Percentiles rank a stretch among this genome's conserved stretches.
phyloP scores from a whole-genome alignment of 1,284 basidiomycete species.

The Ceratobasidium sp. region DNA sequence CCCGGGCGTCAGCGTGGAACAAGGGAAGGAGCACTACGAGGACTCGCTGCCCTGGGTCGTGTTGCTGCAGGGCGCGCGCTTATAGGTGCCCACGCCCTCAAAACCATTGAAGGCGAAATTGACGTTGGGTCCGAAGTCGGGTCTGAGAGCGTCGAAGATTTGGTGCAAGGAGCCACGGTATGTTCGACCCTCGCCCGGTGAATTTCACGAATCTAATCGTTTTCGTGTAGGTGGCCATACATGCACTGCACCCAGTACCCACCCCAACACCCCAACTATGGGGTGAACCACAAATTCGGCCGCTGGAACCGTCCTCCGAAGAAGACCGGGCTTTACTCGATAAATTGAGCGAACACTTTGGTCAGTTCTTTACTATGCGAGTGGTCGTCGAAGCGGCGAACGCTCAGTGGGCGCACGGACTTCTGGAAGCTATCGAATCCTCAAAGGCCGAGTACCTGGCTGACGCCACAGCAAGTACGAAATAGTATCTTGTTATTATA shows the following conservation, averaged over 20 bases:
- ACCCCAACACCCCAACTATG: conserved; percentile 46
- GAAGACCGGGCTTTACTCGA: conserved; percentile 57
- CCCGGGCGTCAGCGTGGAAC: conserved; percentile 66
- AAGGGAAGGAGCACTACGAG: conserved; percentile 83
- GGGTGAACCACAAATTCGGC: conserved; percentile 54
- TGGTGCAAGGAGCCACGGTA: conserved; percentile 31
- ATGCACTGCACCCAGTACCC: conserved; percentile 61
- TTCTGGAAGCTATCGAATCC: conserved; percentile 30
- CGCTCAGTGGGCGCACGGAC: conserved; percentile 59
- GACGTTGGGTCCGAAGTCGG: conserved; percentile 6
- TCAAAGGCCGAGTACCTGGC: conserved; percentile 21
- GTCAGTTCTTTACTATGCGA: conserved; percentile 64
- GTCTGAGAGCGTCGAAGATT: conserved; percentile 24
- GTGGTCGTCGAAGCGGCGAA: conserved; percentile 56
- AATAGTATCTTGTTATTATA: not conserved
- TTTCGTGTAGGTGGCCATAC: conserved; percentile 60
- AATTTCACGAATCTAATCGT: not conserved
- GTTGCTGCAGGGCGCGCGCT: conserved; percentile 29
- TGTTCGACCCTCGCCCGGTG: not conserved
- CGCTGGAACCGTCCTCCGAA: conserved; percentile 58
- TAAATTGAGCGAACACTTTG: conserved; percentile 61
- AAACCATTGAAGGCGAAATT: conserved; percentile 18
- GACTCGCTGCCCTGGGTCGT: conserved; percentile 54
- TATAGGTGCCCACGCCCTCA: conserved; percentile 29
- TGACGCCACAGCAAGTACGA: conserved; percentile 1